phyloP scores from a whole-genome alignment of 192 early-diverging fungal species.

The Coemansia sp. region DNA sequence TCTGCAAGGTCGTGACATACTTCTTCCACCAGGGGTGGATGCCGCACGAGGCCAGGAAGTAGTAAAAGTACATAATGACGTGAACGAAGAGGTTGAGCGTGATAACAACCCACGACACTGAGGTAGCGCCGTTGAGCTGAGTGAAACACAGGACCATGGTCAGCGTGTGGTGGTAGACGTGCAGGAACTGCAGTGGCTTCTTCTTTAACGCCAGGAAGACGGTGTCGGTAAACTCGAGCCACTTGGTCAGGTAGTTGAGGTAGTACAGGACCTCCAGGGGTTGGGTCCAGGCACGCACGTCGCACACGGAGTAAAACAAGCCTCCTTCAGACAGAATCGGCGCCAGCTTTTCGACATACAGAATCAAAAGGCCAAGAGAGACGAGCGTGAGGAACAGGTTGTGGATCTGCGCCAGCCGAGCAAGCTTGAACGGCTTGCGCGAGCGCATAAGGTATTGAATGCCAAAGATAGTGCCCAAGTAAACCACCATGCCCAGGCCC shows the following conservation, averaged over 20 bases:
- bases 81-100: constrained; percentile 84
- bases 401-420: constrained; percentile 73
- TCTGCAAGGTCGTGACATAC: constrained; percentile 88
- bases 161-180: constrained; percentile 90
- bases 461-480: constrained; percentile 79
- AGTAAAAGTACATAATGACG: constrained; percentile 91
- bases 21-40: constrained; percentile 91
- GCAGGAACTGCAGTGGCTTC: constrained; percentile 87
- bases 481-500: constrained; percentile 51
- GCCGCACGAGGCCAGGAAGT: constrained; percentile 73
- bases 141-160: constrained; percentile 84
- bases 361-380: constrained; percentile 66
- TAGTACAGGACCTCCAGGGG: constrained; percentile 81
- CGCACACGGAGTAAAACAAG: constrained; percentile 69
- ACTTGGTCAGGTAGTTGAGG: constrained; percentile 91
- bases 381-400: constrained; percentile 72
- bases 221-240: constrained; percentile 86
- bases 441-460: constrained; percentile 69
- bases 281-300: constrained; percentile 69
- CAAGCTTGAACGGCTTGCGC: constrained; percentile 66
- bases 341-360: constrained; percentile 74
- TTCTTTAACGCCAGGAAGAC: constrained; percentile 81
- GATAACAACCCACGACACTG: constrained; percentile 63
- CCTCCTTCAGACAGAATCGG: constrained; percentile 71
- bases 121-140: constrained; percentile 70